Conservation (phyloP, 2,329 filamentous ascomycete species). For the Botrytis deweyae region DNA sequence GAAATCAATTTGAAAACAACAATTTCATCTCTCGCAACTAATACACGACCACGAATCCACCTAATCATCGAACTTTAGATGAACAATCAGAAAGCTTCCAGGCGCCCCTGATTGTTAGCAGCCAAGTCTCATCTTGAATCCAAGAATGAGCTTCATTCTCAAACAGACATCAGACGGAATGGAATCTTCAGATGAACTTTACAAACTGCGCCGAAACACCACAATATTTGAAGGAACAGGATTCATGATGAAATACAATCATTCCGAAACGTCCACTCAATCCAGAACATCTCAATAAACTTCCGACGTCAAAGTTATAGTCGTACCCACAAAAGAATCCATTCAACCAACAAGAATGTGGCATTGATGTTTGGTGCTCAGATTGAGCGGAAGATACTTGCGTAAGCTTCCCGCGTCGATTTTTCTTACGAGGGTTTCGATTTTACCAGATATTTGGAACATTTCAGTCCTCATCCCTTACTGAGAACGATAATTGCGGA, state of each 20-base stretch:
- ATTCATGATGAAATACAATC: neutral
- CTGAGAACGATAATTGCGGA: neutral
- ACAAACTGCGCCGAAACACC: neutral
- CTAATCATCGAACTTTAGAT: neutral
- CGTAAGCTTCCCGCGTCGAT: neutral
- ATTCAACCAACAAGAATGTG: neutral
- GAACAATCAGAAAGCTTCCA: neutral
- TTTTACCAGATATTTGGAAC: neutral
- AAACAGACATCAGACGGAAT: neutral
- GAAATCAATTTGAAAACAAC: neutral
- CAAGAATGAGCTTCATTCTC: neutral
- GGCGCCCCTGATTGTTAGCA: neutral
- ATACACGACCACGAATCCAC: neutral
- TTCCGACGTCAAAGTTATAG: neutral
- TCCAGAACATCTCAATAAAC: slow-evolving; percentile 1
- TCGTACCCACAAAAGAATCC: neutral
- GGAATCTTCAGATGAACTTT: neutral
- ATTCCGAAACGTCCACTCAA: neutral
- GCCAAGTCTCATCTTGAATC: neutral
- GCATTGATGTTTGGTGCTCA: slow-evolving; percentile 13
- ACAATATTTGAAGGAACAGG: neutral
- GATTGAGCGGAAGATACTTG: slow-evolving; percentile 3
- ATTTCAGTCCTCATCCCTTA: neutral
- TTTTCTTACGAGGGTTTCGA: neutral
- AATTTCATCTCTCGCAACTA: neutral